Percentiles rank a stretch among this genome's conserved stretches.
These are phyloP conservation scores for Scedosporium apiospermum DNA, from an alignment of 2,329 filamentous ascomycete genomes.

Conservation along the genomic window DNA sequence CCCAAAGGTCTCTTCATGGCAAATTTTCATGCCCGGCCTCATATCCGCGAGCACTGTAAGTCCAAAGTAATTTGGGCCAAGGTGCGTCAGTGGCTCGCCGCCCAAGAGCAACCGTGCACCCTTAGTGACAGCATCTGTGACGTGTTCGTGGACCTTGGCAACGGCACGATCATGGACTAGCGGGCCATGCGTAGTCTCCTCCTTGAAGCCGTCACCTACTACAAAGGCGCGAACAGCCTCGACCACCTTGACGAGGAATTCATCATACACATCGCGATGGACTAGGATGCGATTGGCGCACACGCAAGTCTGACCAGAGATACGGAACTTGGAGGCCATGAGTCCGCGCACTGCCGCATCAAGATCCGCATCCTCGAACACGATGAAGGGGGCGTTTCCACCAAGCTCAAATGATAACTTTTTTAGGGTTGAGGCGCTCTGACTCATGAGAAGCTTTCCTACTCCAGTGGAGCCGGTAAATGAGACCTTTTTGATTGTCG, in stretches of 20 bases:
- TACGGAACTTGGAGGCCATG: slow-evolving; percentile 83
- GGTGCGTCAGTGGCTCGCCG: slow-evolving; percentile 61
- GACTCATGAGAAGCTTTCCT: slow-evolving; percentile 76
- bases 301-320: slow-evolving; percentile 91
- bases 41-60: slow-evolving; percentile 85
- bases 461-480: slow-evolving; percentile 77
- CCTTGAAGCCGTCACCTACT: slow-evolving; percentile 64
- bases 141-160: slow-evolving; percentile 68
- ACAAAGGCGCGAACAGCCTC: slow-evolving; percentile 66
- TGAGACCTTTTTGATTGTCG: slow-evolving; percentile 76
- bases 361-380: slow-evolving; percentile 90
- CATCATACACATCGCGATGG: slow-evolving; percentile 68
- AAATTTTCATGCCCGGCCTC: slow-evolving; percentile 75
- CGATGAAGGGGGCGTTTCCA: slow-evolving; percentile 91
- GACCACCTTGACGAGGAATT: slow-evolving; percentile 59
- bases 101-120: slow-evolving; percentile 68
- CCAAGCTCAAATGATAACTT: slow-evolving; percentile 79
- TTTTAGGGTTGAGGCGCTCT: slow-evolving; percentile 77
- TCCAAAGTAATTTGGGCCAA: slow-evolving; percentile 81
- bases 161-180: slow-evolving; percentile 79
- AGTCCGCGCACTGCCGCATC: slow-evolving; percentile 77
- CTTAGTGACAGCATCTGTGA: slow-evolving; percentile 68
- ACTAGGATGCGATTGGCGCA: slow-evolving; percentile 79
- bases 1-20: slow-evolving; percentile 87
- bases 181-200: slow-evolving; percentile 67